These are phyloP conservation scores for Metschnikowia amazonensis DNA, from an alignment of 805 yeast genomes.

Conservation along the genomic window DNA sequence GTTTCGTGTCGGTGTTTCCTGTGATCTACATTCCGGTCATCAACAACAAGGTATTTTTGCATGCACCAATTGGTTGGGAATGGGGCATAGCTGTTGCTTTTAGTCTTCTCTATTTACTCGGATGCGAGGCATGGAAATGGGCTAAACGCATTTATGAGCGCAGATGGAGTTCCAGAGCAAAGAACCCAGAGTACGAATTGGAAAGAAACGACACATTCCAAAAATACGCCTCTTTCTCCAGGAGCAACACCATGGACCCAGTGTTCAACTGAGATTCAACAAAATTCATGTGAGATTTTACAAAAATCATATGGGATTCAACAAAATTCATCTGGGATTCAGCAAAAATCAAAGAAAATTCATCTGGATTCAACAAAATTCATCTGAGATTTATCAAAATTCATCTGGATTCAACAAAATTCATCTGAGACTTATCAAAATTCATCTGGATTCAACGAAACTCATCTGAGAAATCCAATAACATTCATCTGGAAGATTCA, in stretches of 20 bases:
- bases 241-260: constrained; percentile 44
- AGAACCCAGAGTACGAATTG: constrained; percentile 61
- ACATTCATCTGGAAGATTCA: no score
- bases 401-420: no score
- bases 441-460: no score
- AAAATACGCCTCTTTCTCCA: constrained; percentile 56
- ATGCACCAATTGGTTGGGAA: constrained; percentile 36
- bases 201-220: constrained; percentile 62
- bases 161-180: constrained; percentile 30
- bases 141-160: constrained; percentile 32
- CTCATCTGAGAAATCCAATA: no score
- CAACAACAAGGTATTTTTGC: constrained; percentile 37
- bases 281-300: no score
- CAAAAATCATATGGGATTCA: no score
- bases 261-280: constrained; percentile 12
- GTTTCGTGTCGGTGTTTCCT: constrained; percentile 36
- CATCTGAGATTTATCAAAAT: no score
- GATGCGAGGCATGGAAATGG: constrained; percentile 40
- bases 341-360: no score
- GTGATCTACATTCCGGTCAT: constrained; percentile 41
- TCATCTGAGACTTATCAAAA: no score
- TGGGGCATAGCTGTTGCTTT: constrained; percentile 38
- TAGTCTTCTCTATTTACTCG: constrained; percentile 27
- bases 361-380: no score
- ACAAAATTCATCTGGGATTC: no score